A percentile compares a stretch with the other conserved stretches of the same genome.
These are phyloP conservation scores for Nakazawaea siamensis DNA, from an alignment of 805 yeast species.

Conservation along the genomic window DNA sequence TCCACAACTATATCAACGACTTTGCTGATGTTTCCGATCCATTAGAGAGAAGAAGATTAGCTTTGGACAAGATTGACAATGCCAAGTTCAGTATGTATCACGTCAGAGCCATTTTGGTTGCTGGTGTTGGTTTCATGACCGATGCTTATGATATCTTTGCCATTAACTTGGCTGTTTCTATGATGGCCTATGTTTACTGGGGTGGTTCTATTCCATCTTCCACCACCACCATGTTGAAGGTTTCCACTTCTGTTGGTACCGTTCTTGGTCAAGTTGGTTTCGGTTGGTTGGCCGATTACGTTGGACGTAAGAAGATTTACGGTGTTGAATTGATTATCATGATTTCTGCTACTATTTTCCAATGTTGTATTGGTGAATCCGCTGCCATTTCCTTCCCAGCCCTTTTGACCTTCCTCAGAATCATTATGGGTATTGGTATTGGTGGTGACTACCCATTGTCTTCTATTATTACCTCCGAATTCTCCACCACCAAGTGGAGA, in stretches of 20 bases:
- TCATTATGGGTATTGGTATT: conserved; percentile 90
- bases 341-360: conserved; percentile 72
- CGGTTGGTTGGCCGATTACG: conserved; percentile 72
- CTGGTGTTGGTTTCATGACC: conserved; percentile 91
- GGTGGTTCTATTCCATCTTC: conserved; percentile 51
- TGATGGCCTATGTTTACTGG: conserved; percentile 78
- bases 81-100: conserved; percentile 80
- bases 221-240: conserved; percentile 70
- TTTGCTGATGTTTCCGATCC: conserved; percentile 81
- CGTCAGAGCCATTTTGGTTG: conserved; percentile 72
- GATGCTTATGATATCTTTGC: conserved; percentile 92
- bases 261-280: conserved; percentile 85
- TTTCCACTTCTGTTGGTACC: conserved; percentile 89
- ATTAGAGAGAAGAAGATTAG: conserved; percentile 78
- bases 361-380: conserved; percentile 65
- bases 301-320: conserved; percentile 83
- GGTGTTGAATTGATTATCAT: conserved; percentile 82
- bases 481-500: conserved; percentile 93
- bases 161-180: conserved; percentile 72
- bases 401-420: conserved; percentile 68
- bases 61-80: conserved; percentile 75
- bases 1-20: conserved; percentile 74
- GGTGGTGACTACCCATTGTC: conserved; percentile 97
- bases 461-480: conserved; percentile 88
- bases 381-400: conserved; percentile 70